Conservation (phyloP, 768 basidiomycete species). For the Termitomyces sp. region DNA sequence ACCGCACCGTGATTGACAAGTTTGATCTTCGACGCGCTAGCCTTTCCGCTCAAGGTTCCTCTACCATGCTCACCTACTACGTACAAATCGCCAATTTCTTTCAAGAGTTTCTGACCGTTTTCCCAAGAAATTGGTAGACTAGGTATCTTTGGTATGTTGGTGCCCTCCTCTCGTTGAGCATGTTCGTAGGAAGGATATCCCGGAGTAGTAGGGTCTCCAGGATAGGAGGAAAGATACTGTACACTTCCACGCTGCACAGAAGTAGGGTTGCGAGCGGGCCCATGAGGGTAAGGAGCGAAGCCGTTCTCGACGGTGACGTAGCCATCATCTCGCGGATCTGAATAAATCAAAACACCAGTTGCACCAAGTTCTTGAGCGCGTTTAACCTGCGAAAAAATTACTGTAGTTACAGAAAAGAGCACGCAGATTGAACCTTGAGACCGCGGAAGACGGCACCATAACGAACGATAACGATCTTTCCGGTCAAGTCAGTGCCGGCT, state of each 20-base stretch:
- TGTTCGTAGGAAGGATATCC: constrained; percentile 84
- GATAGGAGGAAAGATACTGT: constrained; percentile 59
- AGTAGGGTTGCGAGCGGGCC: constrained; percentile 82
- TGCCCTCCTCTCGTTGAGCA: constrained; percentile 52
- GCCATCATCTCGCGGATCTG: constrained; percentile 84
- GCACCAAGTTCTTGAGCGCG: constrained; percentile 82
- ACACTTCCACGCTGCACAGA: constrained; percentile 86
- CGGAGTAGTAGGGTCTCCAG: constrained; percentile 83
- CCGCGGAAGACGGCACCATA: constrained; percentile 81
- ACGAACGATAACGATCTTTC: constrained; percentile 71
- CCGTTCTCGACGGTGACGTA: constrained; percentile 71
- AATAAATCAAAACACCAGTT: constrained; percentile 73
- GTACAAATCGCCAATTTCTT: constrained; percentile 41
- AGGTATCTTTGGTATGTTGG: constrained; percentile 68
- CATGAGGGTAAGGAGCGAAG: constrained; percentile 71
- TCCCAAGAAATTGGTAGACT: constrained; percentile 88
- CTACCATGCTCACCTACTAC: constrained; percentile 19
- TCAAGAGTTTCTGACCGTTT: constrained; percentile 68
- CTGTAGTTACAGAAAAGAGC: constrained; percentile 8
- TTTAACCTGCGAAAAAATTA: constrained; percentile 48
- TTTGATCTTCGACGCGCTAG: constrained; percentile 42
- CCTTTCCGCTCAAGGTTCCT: constrained; percentile 37
- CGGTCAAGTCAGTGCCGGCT: constrained; percentile 65
- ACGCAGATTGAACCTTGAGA: constrained; percentile 51
- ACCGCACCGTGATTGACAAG: constrained; percentile 49